A percentile compares a stretch with the other conserved stretches of the same genome.
These are phyloP conservation scores for Trichomonascus vanleenenianus DNA, from an alignment of 805 yeast species.

Conservation along the genomic window DNA sequence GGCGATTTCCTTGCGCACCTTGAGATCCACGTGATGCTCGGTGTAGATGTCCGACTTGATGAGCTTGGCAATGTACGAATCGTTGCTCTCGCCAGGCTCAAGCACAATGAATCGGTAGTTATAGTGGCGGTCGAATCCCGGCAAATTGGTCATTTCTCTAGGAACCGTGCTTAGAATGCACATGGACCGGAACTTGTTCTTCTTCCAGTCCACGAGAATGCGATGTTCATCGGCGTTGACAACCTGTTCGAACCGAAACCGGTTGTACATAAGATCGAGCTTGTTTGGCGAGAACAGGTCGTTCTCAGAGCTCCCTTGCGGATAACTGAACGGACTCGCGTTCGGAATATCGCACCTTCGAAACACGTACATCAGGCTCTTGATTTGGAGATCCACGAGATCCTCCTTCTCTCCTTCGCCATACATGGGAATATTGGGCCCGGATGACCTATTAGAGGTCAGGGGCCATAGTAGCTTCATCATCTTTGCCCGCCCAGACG, in stretches of 20 bases:
- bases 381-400: conserved; percentile 53
- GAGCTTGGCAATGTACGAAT: conserved; percentile 38
- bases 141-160: conserved; percentile 27
- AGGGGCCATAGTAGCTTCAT: conserved; percentile 1
- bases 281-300: conserved; percentile 22
- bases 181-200: conserved; percentile 57
- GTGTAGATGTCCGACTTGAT: conserved; percentile 44
- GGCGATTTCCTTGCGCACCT: conserved; percentile 35
- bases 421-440: conserved; percentile 42
- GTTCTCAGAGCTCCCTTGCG: not conserved
- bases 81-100: conserved; percentile 35
- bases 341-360: conserved; percentile 40
- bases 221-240: conserved; percentile 51
- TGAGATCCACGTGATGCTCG: conserved; percentile 43
- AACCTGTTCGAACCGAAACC: conserved; percentile 34
- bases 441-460: not conserved
- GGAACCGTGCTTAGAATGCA: conserved; percentile 50
- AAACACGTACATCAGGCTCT: conserved; percentile 51
- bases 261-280: conserved; percentile 50
- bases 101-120: conserved; percentile 32
- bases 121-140: conserved; percentile 20
- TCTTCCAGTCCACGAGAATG: conserved; percentile 55
- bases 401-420: conserved; percentile 43
- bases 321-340: conserved; percentile 27
- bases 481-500: not conserved